Evolutionary conservation across 768 basidiomycete species (phyloP), one percentile per base, ranked within the genome.

Genomic region (Pseudohyphozyma bogoriensis): DNA sequence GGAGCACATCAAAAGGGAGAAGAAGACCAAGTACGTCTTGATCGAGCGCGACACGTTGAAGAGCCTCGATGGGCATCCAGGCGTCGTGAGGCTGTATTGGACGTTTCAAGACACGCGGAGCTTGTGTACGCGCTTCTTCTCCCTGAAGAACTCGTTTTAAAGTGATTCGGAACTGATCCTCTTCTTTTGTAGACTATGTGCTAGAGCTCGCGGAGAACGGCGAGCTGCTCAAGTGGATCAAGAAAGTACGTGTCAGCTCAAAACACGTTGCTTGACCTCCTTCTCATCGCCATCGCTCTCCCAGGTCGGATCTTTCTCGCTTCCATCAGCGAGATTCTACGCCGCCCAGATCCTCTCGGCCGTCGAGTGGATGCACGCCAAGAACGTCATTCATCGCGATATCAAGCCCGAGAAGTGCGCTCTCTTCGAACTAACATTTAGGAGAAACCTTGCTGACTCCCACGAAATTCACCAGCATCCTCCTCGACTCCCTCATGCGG

Each of bases 331-430:
- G 0, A 80, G 83, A 44, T 86, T 87, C 73, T 97, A 96, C 72
- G 78, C 86, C 2, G 92, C 93, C 0, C 90, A 95, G 69, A 79
- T 97, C 44, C 79, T 91, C 42, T 89, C 91, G 66, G 86, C 91
- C 0, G 76, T 96, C 60, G 83, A 82, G 49, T 93, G 85, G 74
- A 93, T 99, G 81, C 95, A 97, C 72, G 78, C 79, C 55, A 86
- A 85, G 67, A 87, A 87, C 8, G 84, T 99, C 55, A 84, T 92
- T 47, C 95, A 99, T 71, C 85, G 93, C 7, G 77, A 78, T 65
- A 63, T 78, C 22, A 78, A 78, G 64, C 77, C 77, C 0, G 77
- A 78, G 55, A 78, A 78, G 75, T 75, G 51, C 51, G 72, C 6
- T 20, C 33, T 42, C 12, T 20, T 7, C 16, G 12, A 12, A 5